Evolutionary conservation across 495 filamentous ascomycete species (phyloP).

Genomic region (Penicillium lagena): DNA sequence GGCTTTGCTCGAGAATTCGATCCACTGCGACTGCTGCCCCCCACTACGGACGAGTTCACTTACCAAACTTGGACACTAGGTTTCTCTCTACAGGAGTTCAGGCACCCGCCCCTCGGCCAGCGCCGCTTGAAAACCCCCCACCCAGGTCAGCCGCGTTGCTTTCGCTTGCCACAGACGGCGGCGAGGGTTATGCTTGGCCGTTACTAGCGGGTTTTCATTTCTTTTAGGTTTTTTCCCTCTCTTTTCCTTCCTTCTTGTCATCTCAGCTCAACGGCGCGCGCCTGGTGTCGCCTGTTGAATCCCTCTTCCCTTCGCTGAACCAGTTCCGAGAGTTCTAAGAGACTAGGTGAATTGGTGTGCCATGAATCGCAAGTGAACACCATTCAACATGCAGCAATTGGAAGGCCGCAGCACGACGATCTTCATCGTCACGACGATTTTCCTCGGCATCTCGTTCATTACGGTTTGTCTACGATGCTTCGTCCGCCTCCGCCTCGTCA

Average conservation of each 20-base stretch:
- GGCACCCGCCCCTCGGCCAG: constrained; percentile 4
- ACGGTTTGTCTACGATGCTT: constrained; percentile 35
- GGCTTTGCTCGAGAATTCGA: too few relatives aligned
- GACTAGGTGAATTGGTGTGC: neutral
- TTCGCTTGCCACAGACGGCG: constrained; percentile 8
- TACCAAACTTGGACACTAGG: too few relatives aligned
- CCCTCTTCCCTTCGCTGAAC: too few relatives aligned
- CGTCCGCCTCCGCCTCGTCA: constrained; percentile 31
- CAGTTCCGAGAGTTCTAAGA: too few relatives aligned
- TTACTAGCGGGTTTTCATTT: constrained; percentile 2
- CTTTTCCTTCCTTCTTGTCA: neutral
- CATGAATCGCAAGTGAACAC: constrained; percentile 11
- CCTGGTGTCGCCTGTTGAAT: too few relatives aligned
- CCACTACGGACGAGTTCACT: too few relatives aligned
- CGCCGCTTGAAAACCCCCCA: neutral
- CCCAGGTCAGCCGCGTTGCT: constrained; percentile 1
- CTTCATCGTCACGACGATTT: constrained; percentile 33
- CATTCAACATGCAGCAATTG: constrained; percentile 26
- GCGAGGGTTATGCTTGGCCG: constrained; percentile 9
- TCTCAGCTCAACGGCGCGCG: too few relatives aligned
- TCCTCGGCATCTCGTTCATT: constrained; percentile 31
- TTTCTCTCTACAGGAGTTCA: neutral
- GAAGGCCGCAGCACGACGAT: constrained; percentile 32
- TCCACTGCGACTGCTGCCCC: too few relatives aligned
- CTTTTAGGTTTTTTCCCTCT: neutral